Conservation (phyloP, 2,329 filamentous ascomycete species). For the Erysiphe pulchra region DNA sequence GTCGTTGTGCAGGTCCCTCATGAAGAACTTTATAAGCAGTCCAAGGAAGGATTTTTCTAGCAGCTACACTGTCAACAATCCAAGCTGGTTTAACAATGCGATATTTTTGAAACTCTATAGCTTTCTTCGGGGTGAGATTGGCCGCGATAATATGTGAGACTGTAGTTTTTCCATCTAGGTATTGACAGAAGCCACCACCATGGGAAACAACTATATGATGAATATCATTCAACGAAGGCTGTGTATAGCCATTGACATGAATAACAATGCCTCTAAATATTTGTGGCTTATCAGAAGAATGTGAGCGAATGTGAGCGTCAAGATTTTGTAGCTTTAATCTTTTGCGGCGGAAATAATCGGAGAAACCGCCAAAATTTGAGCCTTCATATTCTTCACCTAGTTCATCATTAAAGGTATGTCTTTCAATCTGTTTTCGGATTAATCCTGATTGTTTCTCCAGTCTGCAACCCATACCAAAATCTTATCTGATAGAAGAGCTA, state of each 20-base stretch:
- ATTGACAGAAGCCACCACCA: constrained; percentile 88
- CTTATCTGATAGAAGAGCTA: neutral
- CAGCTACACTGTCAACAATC: constrained; percentile 71
- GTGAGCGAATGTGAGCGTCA: constrained; percentile 53
- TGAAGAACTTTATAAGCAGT: constrained; percentile 60
- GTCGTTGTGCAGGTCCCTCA: constrained; percentile 59
- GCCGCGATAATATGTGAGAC: constrained; percentile 93
- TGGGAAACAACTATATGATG: constrained; percentile 71
- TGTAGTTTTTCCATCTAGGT: constrained; percentile 79
- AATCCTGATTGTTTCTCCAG: constrained; percentile 37
- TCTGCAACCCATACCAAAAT: constrained; percentile 26
- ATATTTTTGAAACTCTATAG: constrained; percentile 64
- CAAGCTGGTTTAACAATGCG: constrained; percentile 85
- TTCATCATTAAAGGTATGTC: constrained; percentile 53
- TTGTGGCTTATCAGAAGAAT: constrained; percentile 41
- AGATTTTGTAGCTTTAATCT: constrained; percentile 94
- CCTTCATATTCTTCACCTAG: constrained; percentile 73
- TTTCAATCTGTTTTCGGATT: constrained; percentile 33
- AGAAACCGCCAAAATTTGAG: constrained; percentile 70
- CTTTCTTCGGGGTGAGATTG: constrained; percentile 74
- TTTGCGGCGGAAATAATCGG: constrained; percentile 83
- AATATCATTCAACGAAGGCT: constrained; percentile 72
- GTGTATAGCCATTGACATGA: constrained; percentile 88
- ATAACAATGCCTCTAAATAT: constrained; percentile 83
- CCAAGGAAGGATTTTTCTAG: constrained; percentile 68